phyloP scores from a whole-genome alignment of 805 yeast species.

The Blastobotrys parvus region DNA sequence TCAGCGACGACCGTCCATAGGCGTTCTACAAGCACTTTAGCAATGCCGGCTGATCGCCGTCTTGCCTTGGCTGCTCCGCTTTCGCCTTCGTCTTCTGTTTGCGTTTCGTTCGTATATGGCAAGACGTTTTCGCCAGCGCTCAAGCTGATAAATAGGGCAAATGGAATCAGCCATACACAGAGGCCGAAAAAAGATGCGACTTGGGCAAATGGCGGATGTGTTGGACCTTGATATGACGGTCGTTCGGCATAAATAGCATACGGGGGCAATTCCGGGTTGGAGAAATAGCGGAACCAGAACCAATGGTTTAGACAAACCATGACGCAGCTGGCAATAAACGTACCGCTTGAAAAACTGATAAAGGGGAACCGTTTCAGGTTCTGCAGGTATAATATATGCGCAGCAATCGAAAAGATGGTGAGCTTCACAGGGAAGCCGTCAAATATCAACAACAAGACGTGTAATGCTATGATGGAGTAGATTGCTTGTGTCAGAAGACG shows the following conservation, averaged over 20 bases:
- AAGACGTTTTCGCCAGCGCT: conserved; percentile 86
- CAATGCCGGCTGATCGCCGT: conserved; percentile 52
- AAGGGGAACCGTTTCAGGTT: conserved; percentile 79
- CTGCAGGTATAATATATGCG: conserved; percentile 67
- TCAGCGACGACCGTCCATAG: conserved; percentile 41
- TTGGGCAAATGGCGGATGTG: conserved; percentile 75
- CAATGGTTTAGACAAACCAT: conserved; percentile 75
- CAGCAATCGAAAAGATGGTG: conserved; percentile 55
- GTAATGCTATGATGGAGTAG: conserved; percentile 46
- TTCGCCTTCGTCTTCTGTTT: conserved; percentile 1
- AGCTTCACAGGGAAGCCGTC: conserved; percentile 75
- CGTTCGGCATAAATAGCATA: conserved; percentile 32
- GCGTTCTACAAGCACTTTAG: conserved; percentile 54
- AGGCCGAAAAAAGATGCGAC: conserved; percentile 93
- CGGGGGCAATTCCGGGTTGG: conserved; percentile 59
- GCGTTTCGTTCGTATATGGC: conserved; percentile 38
- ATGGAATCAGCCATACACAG: conserved; percentile 90
- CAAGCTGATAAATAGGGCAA: conserved; percentile 80
- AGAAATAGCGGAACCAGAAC: conserved; percentile 83
- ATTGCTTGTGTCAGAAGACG: conserved; percentile 58
- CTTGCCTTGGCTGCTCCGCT: conserved; percentile 26
- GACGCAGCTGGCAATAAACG: conserved; percentile 61
- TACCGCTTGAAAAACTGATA: conserved; percentile 63
- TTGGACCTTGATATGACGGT: conserved; percentile 51
- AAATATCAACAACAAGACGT: conserved; percentile 51